Evolutionary conservation across 345 rosid genomes (phyloP).

Genomic region (Brassica incana): DNA sequence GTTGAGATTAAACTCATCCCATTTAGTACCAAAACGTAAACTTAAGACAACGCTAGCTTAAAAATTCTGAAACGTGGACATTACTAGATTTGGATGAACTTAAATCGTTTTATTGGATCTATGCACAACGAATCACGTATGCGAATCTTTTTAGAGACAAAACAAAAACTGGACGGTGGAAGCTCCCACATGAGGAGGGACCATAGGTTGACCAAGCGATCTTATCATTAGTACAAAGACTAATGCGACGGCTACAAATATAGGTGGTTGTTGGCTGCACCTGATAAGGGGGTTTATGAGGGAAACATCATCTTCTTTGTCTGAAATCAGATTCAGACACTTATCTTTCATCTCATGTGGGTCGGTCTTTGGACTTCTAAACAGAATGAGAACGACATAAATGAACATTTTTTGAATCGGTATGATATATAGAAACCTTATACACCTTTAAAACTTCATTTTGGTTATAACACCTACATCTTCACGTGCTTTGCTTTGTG

Average conservation of each 20-base stretch:
- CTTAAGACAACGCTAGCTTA: background rate
- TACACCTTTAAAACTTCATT: conserved; percentile 1
- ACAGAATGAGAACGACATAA: conserved; percentile 1
- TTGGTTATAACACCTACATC: conserved; percentile 13
- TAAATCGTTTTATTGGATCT: conserved; percentile 18
- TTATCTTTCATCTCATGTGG: conserved; percentile 33
- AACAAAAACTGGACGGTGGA: conserved; percentile 36
- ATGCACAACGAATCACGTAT: background rate
- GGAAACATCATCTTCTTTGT: conserved; percentile 28
- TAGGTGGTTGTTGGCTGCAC: conserved; percentile 39
- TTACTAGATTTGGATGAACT: conserved; percentile 16
- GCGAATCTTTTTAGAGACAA: background rate
- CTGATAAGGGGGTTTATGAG: conserved; percentile 35
- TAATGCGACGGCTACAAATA: conserved; percentile 28
- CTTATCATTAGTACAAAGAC: conserved; percentile 21
- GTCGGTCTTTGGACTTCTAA: conserved; percentile 23
- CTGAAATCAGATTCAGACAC: conserved; percentile 26
- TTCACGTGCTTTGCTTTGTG: conserved; percentile 38
- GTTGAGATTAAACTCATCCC: conserved; percentile 6
- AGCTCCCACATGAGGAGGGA: conserved; percentile 14
- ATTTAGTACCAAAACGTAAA: conserved; percentile 12
- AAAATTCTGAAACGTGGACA: conserved; percentile 1
- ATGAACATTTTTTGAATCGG: background rate
- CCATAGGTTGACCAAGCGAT: conserved; percentile 34
- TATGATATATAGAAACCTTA: background rate